phyloP scores from a whole-genome alignment of 768 basidiomycete species.

The Tricholoma saponaceum region DNA sequence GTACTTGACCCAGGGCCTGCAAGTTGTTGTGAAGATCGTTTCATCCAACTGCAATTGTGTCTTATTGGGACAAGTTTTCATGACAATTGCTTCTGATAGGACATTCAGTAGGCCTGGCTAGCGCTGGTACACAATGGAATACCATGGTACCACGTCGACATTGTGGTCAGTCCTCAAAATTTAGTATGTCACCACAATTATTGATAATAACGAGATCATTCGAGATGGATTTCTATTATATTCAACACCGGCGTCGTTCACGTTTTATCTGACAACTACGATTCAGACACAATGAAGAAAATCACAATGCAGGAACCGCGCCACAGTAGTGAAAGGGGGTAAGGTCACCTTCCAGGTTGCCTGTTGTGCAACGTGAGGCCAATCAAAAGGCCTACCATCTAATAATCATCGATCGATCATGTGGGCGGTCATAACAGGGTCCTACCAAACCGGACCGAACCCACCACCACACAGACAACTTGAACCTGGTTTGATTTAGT shows the following conservation, averaged over 20 bases:
- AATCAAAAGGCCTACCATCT: constrained; percentile 4
- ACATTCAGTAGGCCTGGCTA: too few relatives aligned
- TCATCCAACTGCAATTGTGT: too few relatives aligned
- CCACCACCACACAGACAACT: constrained; percentile 6
- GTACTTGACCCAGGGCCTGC: too few relatives aligned
- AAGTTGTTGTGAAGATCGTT: too few relatives aligned
- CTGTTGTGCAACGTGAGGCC: constrained; percentile 23
- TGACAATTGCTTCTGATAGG: too few relatives aligned
- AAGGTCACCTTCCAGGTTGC: background rate
- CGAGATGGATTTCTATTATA: background rate
- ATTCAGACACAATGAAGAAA: background rate
- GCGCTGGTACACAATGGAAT: background rate
- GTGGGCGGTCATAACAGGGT: constrained; percentile 8
- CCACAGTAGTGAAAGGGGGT: constrained; percentile 6
- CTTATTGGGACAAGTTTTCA: too few relatives aligned
- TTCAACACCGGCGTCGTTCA: too few relatives aligned
- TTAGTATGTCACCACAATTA: background rate
- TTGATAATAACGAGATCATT: constrained; percentile 1
- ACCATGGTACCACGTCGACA: background rate
- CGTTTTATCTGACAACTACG: background rate
- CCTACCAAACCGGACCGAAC: constrained; percentile 9
- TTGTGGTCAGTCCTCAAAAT: background rate
- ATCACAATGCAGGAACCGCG: background rate
- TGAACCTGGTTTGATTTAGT: constrained; percentile 26
- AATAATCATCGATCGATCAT: constrained; percentile 20